Conservation (phyloP, 148 eudicot genomes). For the Drosera capensis region DNA sequence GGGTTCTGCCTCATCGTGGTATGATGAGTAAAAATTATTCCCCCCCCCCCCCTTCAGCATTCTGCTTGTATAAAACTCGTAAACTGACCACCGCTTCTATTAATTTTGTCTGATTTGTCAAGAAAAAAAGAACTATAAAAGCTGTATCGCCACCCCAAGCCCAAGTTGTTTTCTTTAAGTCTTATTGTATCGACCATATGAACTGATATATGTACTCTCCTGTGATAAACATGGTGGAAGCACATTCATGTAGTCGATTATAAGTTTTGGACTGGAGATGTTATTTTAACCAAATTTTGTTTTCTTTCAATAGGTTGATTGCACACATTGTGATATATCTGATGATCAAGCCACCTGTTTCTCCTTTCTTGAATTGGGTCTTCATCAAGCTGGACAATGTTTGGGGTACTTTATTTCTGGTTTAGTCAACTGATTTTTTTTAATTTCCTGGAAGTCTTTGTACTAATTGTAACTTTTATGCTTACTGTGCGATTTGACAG, state of each 20-base stretch:
- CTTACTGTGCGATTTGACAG: constrained; percentile 26
- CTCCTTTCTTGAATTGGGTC: constrained; percentile 76
- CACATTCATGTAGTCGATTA: neutral
- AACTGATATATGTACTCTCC: neutral
- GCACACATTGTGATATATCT: constrained; percentile 86
- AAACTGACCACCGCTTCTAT: too few species aligned
- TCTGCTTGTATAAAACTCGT: too few species aligned
- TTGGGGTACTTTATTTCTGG: constrained; percentile 65
- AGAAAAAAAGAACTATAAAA: too few species aligned
- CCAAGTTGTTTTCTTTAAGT: too few species aligned
- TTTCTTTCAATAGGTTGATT: constrained; percentile 73
- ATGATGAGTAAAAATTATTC: too few species aligned
- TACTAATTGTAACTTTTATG: neutral
- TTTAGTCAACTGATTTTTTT: neutral
- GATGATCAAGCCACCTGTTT: constrained; percentile 79
- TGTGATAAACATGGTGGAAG: neutral
- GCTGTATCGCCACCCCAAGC: too few species aligned
- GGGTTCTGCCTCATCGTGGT: too few species aligned
- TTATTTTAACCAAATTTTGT: neutral
- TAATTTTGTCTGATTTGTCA: too few species aligned
- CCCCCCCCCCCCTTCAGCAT: too few species aligned
- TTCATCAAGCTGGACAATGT: constrained; percentile 81
- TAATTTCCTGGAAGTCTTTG: neutral
- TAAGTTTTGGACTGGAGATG: neutral
- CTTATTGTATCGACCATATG: too few species aligned